Percentiles rank a stretch among this genome's conserved stretches.
phyloP scores from a whole-genome alignment of 805 yeast genomes.

The Myxozyma mucilagina region DNA sequence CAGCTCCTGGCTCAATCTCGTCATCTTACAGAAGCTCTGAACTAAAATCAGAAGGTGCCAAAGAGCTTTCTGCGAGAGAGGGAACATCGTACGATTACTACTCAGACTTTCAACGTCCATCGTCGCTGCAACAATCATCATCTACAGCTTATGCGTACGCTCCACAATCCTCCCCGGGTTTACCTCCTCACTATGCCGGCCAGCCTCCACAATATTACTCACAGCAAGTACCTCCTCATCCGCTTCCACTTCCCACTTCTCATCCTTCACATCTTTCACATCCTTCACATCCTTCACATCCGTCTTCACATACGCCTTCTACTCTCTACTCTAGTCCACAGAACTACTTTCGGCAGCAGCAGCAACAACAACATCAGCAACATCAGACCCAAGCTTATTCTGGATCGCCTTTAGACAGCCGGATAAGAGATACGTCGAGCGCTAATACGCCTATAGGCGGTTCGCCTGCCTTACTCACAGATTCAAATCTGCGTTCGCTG shows the following conservation, averaged over 20 bases:
- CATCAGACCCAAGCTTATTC: not conserved
- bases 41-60: too few species aligned
- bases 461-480: not conserved
- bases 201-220: not conserved
- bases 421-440: not conserved
- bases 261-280: not conserved
- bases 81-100: too few species aligned
- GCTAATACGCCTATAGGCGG: not conserved
- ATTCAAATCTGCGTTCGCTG: not conserved
- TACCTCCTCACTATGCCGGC: too few species aligned
- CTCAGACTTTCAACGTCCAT: not conserved
- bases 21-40: not conserved
- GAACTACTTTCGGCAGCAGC: too few species aligned
- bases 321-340: not conserved
- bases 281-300: not conserved
- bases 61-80: too few species aligned
- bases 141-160: constrained; percentile 5
- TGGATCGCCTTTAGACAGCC: not conserved
- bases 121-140: constrained; percentile 10
- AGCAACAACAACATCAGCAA: not conserved
- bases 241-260: not conserved
- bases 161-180: not conserved
- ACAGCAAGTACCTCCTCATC: not conserved
- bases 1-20: not conserved
- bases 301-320: not conserved